Evolutionary conservation across 1,284 basidiomycete genomes (phyloP), one percentile per base, ranked within the genome.

Genomic region (Cutaneotrichosporon spelunceum): DNA sequence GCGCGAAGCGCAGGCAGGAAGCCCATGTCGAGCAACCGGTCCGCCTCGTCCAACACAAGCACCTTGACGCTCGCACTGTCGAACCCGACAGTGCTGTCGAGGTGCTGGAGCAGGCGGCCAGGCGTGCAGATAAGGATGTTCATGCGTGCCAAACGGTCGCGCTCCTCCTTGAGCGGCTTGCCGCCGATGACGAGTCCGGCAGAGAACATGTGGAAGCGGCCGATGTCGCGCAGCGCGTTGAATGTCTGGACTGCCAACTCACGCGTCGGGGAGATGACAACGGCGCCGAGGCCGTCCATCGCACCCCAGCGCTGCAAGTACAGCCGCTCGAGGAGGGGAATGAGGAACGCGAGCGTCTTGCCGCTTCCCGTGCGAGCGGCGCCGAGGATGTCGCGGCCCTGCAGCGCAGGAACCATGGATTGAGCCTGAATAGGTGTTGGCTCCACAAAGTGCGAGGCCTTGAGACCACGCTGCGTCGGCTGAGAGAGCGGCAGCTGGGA

Each of bases 211-310:
- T 98, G 95, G 72, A 87, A 87, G 56, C 88, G 88, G 3, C 96
- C 96, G 63, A 98, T 92, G 59, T 90, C 90, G 45, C 92, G 86
- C 11, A 99, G 80, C 6, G 98, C 94, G 60, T 95, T 93, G 76
- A 99, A 99, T 66, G 96, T 98, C 83, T 98, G 94, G 13, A 97
- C 90, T 1, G 94, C 93, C 57, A 99, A 81, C 80, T 99, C 96
- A 60, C 95, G 84, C 1, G 95, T 99, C 1, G 96, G 96, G 3
- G 91, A 94, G 67, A 99, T 91, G 67, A 99, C 87, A 50, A 99
- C 80, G 1, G 93, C 95, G 11, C 96, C 94, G 4, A 99, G 83
- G 8, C 90, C 90, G 74, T 92, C 90, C 65, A 86, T 84, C 3
- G 86, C 86, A 0, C 89, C 89, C 90, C 90, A 92, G 72, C 86